These are phyloP conservation scores for Penicillium hordei DNA, from an alignment of 2,329 filamentous ascomycete species.

Conservation along the genomic window DNA sequence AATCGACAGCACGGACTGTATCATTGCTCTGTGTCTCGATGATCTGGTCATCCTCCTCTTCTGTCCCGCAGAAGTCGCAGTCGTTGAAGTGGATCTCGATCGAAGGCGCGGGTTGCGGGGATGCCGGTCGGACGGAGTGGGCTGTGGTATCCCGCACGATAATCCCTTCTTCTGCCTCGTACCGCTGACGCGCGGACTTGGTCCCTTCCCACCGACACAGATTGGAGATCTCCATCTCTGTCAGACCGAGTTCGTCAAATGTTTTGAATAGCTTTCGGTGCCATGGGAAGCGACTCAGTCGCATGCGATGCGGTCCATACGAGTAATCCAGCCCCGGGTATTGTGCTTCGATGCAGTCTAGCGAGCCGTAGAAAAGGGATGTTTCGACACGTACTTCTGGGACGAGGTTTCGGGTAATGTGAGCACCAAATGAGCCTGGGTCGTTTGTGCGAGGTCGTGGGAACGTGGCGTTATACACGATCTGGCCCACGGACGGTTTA, in stretches of 20 bases:
- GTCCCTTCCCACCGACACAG: slow-evolving; percentile 61
- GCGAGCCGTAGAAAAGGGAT: slow-evolving; percentile 62
- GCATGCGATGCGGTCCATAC: slow-evolving; percentile 60
- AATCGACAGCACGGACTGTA: slow-evolving; percentile 24
- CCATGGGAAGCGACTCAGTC: slow-evolving; percentile 61
- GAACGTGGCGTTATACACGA: slow-evolving; percentile 60
- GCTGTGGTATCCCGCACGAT: slow-evolving; percentile 63
- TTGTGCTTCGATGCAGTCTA: slow-evolving; percentile 64
- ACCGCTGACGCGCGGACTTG: slow-evolving; percentile 48
- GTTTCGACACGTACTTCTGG: slow-evolving; percentile 66
- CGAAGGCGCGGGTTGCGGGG: slow-evolving; percentile 41
- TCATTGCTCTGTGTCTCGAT: slow-evolving; percentile 26
- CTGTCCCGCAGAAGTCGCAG: slow-evolving; percentile 23
- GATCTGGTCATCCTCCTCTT: slow-evolving; percentile 28
- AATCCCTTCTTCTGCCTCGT: slow-evolving; percentile 57
- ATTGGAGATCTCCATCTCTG: slow-evolving; percentile 59
- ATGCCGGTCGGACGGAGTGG: slow-evolving; percentile 54
- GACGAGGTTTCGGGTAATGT: slow-evolving; percentile 62
- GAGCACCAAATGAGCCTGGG: slow-evolving; percentile 58
- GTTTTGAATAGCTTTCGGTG: slow-evolving; percentile 60
- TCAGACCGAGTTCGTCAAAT: slow-evolving; percentile 60
- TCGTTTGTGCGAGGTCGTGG: slow-evolving; percentile 58
- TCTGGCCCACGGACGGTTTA: slow-evolving; percentile 58
- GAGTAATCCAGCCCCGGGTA: slow-evolving; percentile 67
- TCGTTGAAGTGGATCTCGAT: slow-evolving; percentile 36